Conservation (phyloP, 139 green algal genomes). For the Axilococcus clingmanii region DNA sequence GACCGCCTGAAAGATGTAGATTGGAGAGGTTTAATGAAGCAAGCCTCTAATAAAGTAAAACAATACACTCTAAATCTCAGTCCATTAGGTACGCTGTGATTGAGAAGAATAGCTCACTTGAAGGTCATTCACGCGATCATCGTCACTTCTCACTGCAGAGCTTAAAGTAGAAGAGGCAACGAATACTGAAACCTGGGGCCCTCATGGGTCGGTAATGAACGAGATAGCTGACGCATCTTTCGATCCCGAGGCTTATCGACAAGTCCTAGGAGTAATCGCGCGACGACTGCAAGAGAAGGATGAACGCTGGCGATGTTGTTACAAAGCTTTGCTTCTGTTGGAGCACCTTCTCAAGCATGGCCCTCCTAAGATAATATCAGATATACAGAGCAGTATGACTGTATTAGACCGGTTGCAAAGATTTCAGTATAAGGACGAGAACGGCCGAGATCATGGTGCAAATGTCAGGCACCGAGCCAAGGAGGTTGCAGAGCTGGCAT, state of each 20-base stretch:
- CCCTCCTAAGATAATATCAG: slow-evolving; percentile 53
- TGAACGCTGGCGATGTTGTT: slow-evolving; percentile 84
- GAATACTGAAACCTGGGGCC: slow-evolving; percentile 80
- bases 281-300: slow-evolving; percentile 60
- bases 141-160: too few relatives aligned
- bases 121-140: too few relatives aligned
- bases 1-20: slow-evolving; percentile 29
- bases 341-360: slow-evolving; percentile 83
- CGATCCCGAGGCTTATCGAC: slow-evolving; percentile 59
- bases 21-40: slow-evolving; percentile 29
- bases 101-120: too few relatives aligned
- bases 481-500: slow-evolving; percentile 56
- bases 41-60: slow-evolving; percentile 42
- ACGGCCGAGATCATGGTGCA: slow-evolving; percentile 65
- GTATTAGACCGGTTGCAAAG: slow-evolving; percentile 60
- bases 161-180: slow-evolving; percentile 79
- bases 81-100: too few relatives aligned
- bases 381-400: slow-evolving; percentile 41
- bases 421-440: slow-evolving; percentile 78
- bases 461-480: slow-evolving; percentile 83
- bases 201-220: slow-evolving; percentile 75
- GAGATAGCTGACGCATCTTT: slow-evolving; percentile 69
- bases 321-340: slow-evolving; percentile 85
- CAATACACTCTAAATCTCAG: slow-evolving; percentile 58
- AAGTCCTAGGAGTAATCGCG: slow-evolving; percentile 75